Evolutionary conservation across 139 green algal species (phyloP).

Genomic region (Chlamydomonas schloesseri): DNA sequence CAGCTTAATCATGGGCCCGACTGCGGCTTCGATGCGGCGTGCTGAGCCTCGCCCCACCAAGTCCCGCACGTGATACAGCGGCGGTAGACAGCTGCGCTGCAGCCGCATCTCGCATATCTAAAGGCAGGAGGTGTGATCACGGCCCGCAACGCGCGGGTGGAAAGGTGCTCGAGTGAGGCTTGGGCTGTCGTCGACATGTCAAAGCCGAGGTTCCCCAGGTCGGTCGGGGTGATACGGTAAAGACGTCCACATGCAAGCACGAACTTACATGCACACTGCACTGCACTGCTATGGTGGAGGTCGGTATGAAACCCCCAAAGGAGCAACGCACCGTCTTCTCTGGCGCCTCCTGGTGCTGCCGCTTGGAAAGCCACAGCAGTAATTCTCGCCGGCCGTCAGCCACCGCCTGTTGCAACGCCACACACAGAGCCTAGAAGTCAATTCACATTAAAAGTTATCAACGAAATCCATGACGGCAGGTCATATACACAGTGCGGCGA

Average conservation of each 20-base stretch:
- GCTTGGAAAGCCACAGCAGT: conserved; percentile 23
- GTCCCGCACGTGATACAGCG: not conserved
- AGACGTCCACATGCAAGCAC: no score
- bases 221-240: no score
- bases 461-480: not conserved
- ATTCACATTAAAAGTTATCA: not conserved
- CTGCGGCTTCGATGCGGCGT: not conserved
- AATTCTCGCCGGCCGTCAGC: conserved; percentile 9
- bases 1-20: not conserved
- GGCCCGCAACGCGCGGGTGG: not conserved
- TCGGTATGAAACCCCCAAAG: no score
- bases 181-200: not conserved
- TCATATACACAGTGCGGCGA: not conserved
- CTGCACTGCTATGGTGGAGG: no score
- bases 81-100: conserved; percentile 5
- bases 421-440: no score
- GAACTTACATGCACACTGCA: no score
- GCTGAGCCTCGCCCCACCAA: conserved; percentile 11
- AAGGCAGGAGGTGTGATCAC: not conserved
- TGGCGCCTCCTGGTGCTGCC: not conserved
- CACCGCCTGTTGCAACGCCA: not conserved
- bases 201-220: no score
- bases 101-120: conserved; percentile 25
- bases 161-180: not conserved
- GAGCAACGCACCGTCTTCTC: conserved; percentile 5